Percentiles rank a stretch among this genome's conserved stretches.
Evolutionary conservation across 176 grass and related monocot species (phyloP).

Genomic region (Eragrostis nindensis): DNA sequence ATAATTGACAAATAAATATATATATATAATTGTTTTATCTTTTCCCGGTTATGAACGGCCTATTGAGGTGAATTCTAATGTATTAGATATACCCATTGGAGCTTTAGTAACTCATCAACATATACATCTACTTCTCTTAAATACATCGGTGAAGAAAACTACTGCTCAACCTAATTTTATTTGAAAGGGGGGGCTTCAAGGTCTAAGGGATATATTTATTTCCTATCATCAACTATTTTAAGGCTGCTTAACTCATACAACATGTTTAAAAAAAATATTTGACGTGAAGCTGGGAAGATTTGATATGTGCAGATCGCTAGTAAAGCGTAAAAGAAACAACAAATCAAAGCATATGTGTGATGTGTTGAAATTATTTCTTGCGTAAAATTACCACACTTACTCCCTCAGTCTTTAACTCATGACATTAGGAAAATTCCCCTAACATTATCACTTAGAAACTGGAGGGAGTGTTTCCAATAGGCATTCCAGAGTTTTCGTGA

Average conservation of each 20-base stretch:
- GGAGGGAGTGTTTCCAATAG: not conserved
- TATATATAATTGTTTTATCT: not conserved
- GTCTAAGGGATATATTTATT: slow-evolving; percentile 14
- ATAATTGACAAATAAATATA: not conserved
- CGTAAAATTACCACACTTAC: not conserved
- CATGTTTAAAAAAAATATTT: not conserved
- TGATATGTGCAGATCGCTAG: not conserved
- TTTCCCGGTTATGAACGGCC: not conserved
- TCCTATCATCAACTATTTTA: slow-evolving; percentile 16
- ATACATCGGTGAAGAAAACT: not conserved
- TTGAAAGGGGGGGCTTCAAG: not conserved
- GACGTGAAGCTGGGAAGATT: not conserved
- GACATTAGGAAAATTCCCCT: not conserved
- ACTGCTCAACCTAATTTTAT: slow-evolving; percentile 1
- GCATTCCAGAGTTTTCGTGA: not conserved
- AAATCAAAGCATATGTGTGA: not conserved
- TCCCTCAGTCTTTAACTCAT: not conserved
- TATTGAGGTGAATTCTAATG: slow-evolving; percentile 2
- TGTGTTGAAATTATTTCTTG: not conserved
- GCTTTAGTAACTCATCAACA: slow-evolving; percentile 5
- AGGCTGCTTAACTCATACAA: not conserved
- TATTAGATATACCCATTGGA: slow-evolving; percentile 6
- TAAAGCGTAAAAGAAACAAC: not conserved
- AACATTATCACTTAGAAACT: not conserved
- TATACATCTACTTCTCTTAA: slow-evolving; percentile 23